Conservation (phyloP, 768 basidiomycete genomes). For the Russula sp. region DNA sequence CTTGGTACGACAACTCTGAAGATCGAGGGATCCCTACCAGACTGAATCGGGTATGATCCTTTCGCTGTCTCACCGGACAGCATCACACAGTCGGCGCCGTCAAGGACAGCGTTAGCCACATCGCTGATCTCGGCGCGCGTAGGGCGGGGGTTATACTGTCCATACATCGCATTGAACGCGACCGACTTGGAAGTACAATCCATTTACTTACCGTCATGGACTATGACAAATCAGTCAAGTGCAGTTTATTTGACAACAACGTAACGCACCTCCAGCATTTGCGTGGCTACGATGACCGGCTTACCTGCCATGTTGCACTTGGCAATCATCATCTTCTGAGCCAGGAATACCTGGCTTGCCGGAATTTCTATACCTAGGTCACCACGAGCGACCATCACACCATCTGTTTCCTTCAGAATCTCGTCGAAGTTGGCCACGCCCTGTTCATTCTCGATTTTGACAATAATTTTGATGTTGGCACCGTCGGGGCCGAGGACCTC, state of each 20-base stretch:
- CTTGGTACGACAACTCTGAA: background rate
- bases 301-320: constrained; percentile 98
- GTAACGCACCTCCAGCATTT: constrained; percentile 87
- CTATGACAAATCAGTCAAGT: constrained; percentile 35
- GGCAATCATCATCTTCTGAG: constrained; percentile 99
- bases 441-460: constrained; percentile 99
- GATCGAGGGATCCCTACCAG: constrained; percentile 48
- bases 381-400: constrained; percentile 99
- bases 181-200: background rate
- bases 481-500: constrained; percentile 92
- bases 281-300: constrained; percentile 97
- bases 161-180: constrained; percentile 8
- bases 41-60: constrained; percentile 92
- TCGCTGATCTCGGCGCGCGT: constrained; percentile 99
- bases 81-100: constrained; percentile 99
- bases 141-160: constrained; percentile 92
- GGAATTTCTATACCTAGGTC: constrained; percentile 99
- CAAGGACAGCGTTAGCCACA: constrained; percentile 98
- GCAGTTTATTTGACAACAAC: background rate
- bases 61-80: constrained; percentile 99
- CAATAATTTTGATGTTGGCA: constrained; percentile 95
- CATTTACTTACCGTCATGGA: constrained; percentile 78
- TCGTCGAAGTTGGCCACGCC: constrained; percentile 99
- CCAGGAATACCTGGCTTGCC: constrained; percentile 97
- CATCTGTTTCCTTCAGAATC: constrained; percentile 90